phyloP scores from a whole-genome alignment of 208 protist genomes.

The Leishmania braziliensis region DNA sequence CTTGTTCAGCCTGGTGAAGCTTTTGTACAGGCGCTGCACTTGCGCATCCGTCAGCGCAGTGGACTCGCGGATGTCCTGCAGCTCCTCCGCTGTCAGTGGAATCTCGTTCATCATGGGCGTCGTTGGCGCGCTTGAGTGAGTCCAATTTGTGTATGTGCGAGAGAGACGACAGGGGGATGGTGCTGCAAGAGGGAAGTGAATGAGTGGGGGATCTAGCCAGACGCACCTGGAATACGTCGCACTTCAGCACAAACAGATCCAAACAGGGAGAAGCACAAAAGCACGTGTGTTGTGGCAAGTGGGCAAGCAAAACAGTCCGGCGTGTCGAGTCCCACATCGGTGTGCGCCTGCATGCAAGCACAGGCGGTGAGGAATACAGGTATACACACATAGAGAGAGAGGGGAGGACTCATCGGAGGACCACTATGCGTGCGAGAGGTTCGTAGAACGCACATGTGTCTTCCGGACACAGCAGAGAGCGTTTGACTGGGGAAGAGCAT shows the following conservation, averaged over 20 bases:
- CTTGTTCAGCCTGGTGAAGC: conserved; percentile 85
- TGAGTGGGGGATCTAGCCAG: not conserved
- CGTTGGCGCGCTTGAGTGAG: not conserved
- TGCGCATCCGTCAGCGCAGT: conserved; percentile 86
- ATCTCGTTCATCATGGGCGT: conserved; percentile 37
- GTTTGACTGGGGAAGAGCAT: not conserved
- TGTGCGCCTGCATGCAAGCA: not conserved
- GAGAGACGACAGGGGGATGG: not conserved
- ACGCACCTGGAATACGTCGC: not conserved
- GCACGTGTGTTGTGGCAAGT: not conserved
- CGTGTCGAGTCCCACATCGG: too few relatives aligned
- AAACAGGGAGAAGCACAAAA: not conserved
- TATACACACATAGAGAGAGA: not conserved
- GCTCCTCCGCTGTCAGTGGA: conserved; percentile 53
- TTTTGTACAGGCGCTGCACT: conserved; percentile 82
- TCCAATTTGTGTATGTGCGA: not conserved
- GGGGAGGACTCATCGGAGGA: not conserved
- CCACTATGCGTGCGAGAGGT: not conserved
- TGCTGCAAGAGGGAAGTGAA: not conserved
- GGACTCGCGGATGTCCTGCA: conserved; percentile 63
- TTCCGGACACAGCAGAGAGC: not conserved
- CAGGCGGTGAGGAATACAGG: not conserved
- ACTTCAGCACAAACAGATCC: not conserved
- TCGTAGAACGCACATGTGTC: not conserved
- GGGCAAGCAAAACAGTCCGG: not conserved